A percentile compares a stretch with the other conserved stretches of the same genome.
Evolutionary conservation across 2,329 filamentous ascomycete genomes (phyloP).

Genomic region (Knufia fluminis): DNA sequence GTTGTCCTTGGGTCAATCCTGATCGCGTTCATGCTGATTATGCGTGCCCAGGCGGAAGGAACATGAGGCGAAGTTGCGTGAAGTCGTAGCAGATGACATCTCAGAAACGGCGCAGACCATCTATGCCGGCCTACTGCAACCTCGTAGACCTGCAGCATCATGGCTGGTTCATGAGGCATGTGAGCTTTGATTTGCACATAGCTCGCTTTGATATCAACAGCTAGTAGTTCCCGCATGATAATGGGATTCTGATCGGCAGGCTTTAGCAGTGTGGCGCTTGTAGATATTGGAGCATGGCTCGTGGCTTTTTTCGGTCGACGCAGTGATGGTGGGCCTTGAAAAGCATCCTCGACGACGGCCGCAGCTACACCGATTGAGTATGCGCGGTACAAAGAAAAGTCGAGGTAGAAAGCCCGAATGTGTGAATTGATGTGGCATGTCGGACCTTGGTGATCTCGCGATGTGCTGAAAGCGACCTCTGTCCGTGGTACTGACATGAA

Average conservation of each 20-base stretch:
- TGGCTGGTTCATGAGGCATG: constrained; percentile 77
- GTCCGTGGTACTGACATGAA: constrained; percentile 80
- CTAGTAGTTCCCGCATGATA: constrained; percentile 55
- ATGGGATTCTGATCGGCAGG: constrained; percentile 17
- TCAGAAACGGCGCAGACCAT: constrained; percentile 75
- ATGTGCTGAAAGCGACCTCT: constrained; percentile 75
- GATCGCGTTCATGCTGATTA: constrained; percentile 73
- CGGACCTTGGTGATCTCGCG: constrained; percentile 77
- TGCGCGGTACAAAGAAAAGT: constrained; percentile 89
- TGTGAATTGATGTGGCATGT: constrained; percentile 79
- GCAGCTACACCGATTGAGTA: constrained; percentile 78
- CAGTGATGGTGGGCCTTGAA: constrained; percentile 32
- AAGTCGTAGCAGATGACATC: constrained; percentile 68
- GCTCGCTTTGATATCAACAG: constrained; percentile 70
- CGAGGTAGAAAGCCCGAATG: constrained; percentile 66
- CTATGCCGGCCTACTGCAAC: constrained; percentile 76
- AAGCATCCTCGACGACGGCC: constrained; percentile 64
- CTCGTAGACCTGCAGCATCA: constrained; percentile 83
- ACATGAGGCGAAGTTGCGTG: constrained; percentile 83
- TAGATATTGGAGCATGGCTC: background rate
- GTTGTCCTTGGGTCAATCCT: constrained; percentile 73
- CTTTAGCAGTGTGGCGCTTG: constrained; percentile 16
- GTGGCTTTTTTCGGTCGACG: constrained; percentile 2
- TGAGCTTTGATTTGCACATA: constrained; percentile 81
- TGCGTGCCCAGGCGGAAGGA: constrained; percentile 71